Evolutionary conservation across 2,329 filamentous ascomycete species (phyloP), one percentile per base, ranked within the genome.

Genomic region (Penicillium italicum): DNA sequence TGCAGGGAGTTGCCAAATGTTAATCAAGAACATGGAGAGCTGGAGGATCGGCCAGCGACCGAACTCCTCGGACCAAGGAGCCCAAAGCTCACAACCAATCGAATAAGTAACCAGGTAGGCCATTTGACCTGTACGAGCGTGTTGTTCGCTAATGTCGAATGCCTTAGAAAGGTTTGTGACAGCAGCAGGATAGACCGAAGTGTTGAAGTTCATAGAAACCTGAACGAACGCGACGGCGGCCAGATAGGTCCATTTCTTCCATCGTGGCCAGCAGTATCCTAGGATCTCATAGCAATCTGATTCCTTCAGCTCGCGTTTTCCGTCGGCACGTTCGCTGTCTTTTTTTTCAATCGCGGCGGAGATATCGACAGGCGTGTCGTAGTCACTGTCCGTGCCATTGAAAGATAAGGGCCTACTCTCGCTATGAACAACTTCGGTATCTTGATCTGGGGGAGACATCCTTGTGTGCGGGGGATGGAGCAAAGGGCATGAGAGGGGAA

Each of bases 61-160:
- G 44, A 91, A 80, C 66, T 93, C 89, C 71, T 93, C 89, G 31
- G 83, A 87, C 87, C 89, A 92, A 0, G 89, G 89, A 0, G 89
- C 89, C 89, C 89, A 92, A 0, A 91, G 79, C 72, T 92, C 89
- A 68, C 89, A 92, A 11, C 89, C 89, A 67, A 93, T 90, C 31
- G 88, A 88, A 68, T 93, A 92, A 2, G 84, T 74, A 49, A 92
- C 80, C 22, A 92, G 75, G 73, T 91, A 93, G 61, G 89, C 82
- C 73, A 88, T 85, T 59, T 88, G 87, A 60, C 88, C 89, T 36
- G 83, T 80, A 47, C 88, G 82, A 1, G 85, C 88, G 8, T 82
- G 82, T 68, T 89, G 86, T 10, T 77, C 76, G 58, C 83, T 85
- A 55, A 92, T 85, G 36, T 74, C 61, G 61, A 89, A 92, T 53